phyloP scores from a whole-genome alignment of 2,329 filamentous ascomycete species.

The Fusarium sp. region DNA sequence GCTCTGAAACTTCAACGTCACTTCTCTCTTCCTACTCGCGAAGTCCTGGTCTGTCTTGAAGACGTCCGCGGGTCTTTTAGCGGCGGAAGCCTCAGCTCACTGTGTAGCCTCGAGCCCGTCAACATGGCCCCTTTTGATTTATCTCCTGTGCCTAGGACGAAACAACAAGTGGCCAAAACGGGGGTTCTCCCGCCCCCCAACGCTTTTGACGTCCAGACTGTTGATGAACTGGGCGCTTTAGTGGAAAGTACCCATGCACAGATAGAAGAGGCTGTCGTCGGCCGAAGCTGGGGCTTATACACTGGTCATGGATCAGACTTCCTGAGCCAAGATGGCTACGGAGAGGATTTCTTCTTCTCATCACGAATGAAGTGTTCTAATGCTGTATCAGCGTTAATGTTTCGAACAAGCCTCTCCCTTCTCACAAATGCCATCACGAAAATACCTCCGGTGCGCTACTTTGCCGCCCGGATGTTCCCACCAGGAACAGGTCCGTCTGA shows the following conservation, averaged over 20 bases:
- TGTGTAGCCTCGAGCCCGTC: conserved; percentile 15
- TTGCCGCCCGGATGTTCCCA: conserved; percentile 19
- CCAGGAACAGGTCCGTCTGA: conserved; percentile 29
- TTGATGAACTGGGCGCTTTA: not conserved
- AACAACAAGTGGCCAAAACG: not conserved
- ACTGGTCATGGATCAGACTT: not conserved
- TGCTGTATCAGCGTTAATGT: not conserved
- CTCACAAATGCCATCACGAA: conserved; percentile 11
- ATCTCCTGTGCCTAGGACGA: not conserved
- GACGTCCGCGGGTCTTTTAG: conserved; percentile 20
- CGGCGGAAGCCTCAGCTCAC: conserved; percentile 30
- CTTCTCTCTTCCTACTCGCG: conserved; percentile 17
- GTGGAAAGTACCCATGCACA: conserved; percentile 14
- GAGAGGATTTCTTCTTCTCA: conserved; percentile 6
- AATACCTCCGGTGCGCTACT: conserved; percentile 14
- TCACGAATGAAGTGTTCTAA: conserved; percentile 8
- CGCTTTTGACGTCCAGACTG: not conserved
- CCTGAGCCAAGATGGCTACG: not conserved
- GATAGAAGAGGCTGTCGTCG: conserved; percentile 28
- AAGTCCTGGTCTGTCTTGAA: conserved; percentile 22
- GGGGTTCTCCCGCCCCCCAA: not conserved
- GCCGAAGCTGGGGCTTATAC: conserved; percentile 28
- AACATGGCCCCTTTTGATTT: not conserved
- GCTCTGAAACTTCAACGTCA: conserved; percentile 3
- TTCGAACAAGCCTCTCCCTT: conserved; percentile 8